A percentile compares a stretch with the other conserved stretches of the same genome.
Evolutionary conservation across 148 eudicot genomes (phyloP).

Genomic region (Vaccinium myrtillus): DNA sequence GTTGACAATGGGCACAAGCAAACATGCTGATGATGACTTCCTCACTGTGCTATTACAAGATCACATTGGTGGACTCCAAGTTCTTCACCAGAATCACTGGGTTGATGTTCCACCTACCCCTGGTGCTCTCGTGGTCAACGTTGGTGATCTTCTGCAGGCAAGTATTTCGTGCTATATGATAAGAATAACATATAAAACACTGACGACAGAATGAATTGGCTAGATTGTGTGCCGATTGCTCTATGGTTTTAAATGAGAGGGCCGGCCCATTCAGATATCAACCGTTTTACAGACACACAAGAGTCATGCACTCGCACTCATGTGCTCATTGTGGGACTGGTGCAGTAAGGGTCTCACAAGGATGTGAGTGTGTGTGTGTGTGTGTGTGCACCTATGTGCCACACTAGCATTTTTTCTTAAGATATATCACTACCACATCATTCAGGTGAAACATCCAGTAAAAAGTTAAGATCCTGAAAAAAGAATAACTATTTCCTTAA

Average conservation of each 20-base stretch:
- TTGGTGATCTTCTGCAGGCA: constrained; percentile 59
- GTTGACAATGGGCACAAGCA: constrained; percentile 15
- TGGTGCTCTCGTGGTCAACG: not conserved
- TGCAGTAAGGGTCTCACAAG: too few relatives aligned
- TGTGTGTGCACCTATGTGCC: not conserved
- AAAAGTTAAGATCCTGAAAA: not conserved
- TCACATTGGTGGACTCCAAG: constrained; percentile 34
- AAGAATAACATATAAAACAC: not conserved
- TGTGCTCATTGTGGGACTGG: not conserved
- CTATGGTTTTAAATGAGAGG: not conserved
- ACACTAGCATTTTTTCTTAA: not conserved
- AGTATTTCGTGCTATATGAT: not conserved
- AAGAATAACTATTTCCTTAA: not conserved
- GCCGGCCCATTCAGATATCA: not conserved
- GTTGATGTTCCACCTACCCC: not conserved
- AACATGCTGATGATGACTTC: constrained; percentile 16
- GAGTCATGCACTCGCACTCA: not conserved
- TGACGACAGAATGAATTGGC: not conserved
- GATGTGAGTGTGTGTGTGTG: not conserved
- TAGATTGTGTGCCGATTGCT: not conserved
- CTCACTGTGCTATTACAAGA: constrained; percentile 1
- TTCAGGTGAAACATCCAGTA: not conserved
- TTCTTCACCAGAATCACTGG: constrained; percentile 22
- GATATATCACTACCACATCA: not conserved
- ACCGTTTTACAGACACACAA: not conserved